Evolutionary conservation across 176 grass and related monocot species (phyloP).

Genomic region (Pharus latifolius): DNA sequence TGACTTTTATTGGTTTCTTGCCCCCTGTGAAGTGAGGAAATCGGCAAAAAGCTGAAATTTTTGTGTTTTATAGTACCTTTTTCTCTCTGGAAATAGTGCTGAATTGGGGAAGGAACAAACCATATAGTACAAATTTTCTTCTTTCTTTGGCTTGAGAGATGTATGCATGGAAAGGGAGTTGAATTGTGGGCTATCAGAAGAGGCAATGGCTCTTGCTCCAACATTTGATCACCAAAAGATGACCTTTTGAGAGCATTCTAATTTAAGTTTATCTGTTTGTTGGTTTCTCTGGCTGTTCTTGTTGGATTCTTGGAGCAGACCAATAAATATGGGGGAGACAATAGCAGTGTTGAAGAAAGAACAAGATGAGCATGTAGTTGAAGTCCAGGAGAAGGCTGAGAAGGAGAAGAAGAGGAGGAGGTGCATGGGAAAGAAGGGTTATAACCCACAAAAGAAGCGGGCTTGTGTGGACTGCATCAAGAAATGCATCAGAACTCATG

Average conservation of each 20-base stretch:
- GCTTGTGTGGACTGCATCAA: conserved; percentile 39
- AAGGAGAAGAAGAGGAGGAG: conserved; percentile 1
- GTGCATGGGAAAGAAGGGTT: neutral
- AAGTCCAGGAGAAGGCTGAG: neutral
- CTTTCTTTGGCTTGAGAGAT: neutral
- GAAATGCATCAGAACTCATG: conserved; percentile 24
- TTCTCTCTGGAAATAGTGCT: neutral
- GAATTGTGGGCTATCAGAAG: neutral
- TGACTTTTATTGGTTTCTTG: neutral
- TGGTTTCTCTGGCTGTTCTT: neutral
- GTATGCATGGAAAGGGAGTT: neutral
- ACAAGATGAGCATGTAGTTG: neutral
- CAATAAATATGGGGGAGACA: neutral
- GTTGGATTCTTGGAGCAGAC: neutral
- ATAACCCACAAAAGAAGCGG: conserved; percentile 10
- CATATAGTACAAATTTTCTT: too few species aligned
- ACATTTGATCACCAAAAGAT: neutral
- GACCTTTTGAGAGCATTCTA: neutral
- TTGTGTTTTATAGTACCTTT: neutral
- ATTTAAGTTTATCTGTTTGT: neutral
- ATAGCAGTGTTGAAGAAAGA: conserved; percentile 9
- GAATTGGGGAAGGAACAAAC: neutral
- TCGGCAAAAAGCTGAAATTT: neutral
- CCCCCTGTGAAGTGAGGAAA: neutral
- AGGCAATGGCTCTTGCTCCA: neutral